Base-by-base conservation (phyloP, 1,284 basidiomycete genomes). In the Trametes versicolor region DNA sequence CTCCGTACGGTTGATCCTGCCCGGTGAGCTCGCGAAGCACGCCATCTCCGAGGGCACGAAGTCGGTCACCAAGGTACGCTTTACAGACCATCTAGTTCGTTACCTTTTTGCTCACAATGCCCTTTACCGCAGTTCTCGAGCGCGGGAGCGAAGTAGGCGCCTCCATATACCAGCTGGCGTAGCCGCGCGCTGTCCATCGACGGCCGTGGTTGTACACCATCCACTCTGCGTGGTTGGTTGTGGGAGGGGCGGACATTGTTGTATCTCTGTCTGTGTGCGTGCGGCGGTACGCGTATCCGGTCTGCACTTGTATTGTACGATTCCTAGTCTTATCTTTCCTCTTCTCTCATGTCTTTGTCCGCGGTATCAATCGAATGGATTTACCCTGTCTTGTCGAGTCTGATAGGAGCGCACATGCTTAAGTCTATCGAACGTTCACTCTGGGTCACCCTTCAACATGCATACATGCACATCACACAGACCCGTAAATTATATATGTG, bases 1-100 rank as follows among this genome's bases (percentile, higher is more conserved):
- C 54, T 87, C 93, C 60, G 94, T 96, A 55, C 92, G 95, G 67
- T 87, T 97, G 49, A 96, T 97, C 79, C 90, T 97, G 4, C 95
- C 95, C 72, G 93, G 92, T 80, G 93, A 94, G 79, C 85, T 93
- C 50, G 89, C 91, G 71, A 93, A 93, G 83, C 91, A 92, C 73
- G 89, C 91, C 60, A 93, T 92, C 73, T 91, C 89, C 63, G 91
- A 93, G 77, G 91, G 91, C 63, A 89, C 88, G 56, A 91, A 90
- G 80, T 82, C 81, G n/a, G 77, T 78, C 49, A 76, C 76, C 23
- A 78, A 81, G 74, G 74, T 73, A 62, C 27, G 69, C 49, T 19
- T 5, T 15, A 7, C 17, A 41, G 45, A 2, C 25, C 13, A 10
- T 7, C 17, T 34, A 3, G 17, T 0, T 27, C 15, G 2, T 10